Conservation (phyloP, 192 early-diverging fungal species). For the Podila minutissima region DNA sequence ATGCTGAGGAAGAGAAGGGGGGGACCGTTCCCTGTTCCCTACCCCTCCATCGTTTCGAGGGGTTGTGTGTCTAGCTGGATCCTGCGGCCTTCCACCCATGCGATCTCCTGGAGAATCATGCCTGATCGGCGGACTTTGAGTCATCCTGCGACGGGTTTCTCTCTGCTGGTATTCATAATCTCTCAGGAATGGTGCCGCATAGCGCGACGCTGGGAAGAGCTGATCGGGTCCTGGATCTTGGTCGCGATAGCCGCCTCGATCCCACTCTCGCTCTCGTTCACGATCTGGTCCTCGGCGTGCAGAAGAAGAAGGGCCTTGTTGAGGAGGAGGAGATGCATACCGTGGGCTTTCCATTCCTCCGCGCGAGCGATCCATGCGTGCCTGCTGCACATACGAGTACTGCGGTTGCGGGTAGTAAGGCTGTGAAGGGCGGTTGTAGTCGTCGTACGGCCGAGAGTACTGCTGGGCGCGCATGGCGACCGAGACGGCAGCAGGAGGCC, state of each 20-base stretch:
- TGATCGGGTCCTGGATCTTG: slow-evolving; percentile 6
- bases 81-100: background rate
- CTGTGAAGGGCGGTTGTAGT: background rate
- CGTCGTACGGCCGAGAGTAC: background rate
- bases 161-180: slow-evolving; percentile 42
- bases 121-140: slow-evolving; percentile 5
- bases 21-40: no score
- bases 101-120: background rate
- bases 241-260: background rate
- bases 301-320: background rate
- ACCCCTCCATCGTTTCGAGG: no score
- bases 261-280: background rate
- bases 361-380: background rate
- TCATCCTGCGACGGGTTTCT: slow-evolving; percentile 22
- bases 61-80: background rate
- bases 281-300: background rate
- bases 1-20: no score
- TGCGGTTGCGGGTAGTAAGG: background rate
- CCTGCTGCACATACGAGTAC: slow-evolving; percentile 1
- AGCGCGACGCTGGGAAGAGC: slow-evolving; percentile 40
- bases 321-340: background rate
- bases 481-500: background rate
- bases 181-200: slow-evolving; percentile 44
- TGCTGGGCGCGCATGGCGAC: background rate
- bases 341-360: background rate